A percentile compares a stretch with the other conserved stretches of the same genome.
Conservation (phyloP, 208 protist species). For the Zelonia costaricensis region DNA sequence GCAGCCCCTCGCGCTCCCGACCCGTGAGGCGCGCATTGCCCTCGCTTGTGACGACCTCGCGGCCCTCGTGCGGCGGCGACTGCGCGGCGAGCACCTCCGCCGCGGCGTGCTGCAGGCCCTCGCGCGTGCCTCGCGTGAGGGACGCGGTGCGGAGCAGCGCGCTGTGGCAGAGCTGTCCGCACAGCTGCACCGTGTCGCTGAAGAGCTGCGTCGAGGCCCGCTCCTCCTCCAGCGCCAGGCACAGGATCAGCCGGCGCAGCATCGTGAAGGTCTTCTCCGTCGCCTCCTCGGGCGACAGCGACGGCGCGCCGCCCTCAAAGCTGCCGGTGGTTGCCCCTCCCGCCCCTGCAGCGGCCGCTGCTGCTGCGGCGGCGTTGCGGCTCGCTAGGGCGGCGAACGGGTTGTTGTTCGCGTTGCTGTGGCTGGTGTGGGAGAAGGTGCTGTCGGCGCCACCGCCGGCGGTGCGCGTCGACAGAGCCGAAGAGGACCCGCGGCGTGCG, state of each 20-base stretch:
- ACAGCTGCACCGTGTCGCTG: conserved; percentile 44
- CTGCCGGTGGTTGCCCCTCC: background rate
- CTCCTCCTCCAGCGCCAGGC: conserved; percentile 50
- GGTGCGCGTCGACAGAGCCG: background rate
- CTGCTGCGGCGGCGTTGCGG: background rate
- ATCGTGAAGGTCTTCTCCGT: conserved; percentile 28
- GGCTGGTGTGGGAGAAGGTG: background rate
- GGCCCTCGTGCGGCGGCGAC: background rate
- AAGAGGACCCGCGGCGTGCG: conserved; percentile 14
- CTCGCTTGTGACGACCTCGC: background rate
- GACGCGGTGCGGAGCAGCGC: conserved; percentile 37
- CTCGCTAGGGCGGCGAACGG: background rate
- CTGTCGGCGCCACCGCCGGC: background rate
- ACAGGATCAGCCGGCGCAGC: conserved; percentile 50
- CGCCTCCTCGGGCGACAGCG: background rate
- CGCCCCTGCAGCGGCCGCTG: background rate
- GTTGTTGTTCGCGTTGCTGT: conserved; percentile 6
- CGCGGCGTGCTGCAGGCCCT: conserved; percentile 43
- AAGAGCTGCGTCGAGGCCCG: conserved; percentile 46
- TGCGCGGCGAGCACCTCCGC: conserved; percentile 24
- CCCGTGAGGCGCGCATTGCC: conserved; percentile 6
- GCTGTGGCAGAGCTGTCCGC: conserved; percentile 29
- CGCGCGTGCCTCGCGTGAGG: conserved; percentile 45
- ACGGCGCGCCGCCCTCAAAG: background rate
- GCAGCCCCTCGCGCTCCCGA: conserved; percentile 28